Evolutionary conservation across 2,329 filamentous ascomycete genomes (phyloP).

Genomic region (Colletotrichum phormii): DNA sequence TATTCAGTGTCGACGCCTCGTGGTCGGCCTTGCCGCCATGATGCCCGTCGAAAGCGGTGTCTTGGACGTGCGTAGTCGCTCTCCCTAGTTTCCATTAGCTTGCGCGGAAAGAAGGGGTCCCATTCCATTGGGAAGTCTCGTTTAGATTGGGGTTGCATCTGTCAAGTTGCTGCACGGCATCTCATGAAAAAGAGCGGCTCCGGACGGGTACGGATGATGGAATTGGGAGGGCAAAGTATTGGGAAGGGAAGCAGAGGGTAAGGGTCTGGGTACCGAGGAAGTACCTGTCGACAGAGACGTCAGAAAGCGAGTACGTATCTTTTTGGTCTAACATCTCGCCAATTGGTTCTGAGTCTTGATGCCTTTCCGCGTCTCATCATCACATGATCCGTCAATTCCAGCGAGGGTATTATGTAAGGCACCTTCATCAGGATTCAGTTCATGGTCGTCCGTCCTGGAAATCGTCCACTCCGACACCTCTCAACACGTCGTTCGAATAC

Average conservation of each 20-base stretch:
- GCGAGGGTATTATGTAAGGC: neutral
- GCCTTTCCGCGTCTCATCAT: neutral
- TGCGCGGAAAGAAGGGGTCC: constrained; percentile 21
- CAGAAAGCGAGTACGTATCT: constrained; percentile 8
- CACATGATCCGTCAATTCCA: neutral
- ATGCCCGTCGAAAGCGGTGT: constrained; percentile 7
- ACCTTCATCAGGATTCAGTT: neutral
- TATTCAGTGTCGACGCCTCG: constrained; percentile 9
- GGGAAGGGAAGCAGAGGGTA: neutral
- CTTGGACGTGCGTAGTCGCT: constrained; percentile 16
- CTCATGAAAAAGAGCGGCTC: constrained; percentile 19
- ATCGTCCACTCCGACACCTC: neutral
- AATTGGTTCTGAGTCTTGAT: neutral
- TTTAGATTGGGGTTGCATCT: constrained; percentile 33
- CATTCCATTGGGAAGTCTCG: constrained; percentile 31
- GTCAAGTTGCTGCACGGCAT: constrained; percentile 5
- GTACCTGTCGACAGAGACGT: neutral
- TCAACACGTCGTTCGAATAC: neutral
- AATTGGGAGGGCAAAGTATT: neutral
- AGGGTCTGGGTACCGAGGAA: constrained; percentile 5
- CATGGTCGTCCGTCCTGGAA: neutral
- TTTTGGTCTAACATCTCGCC: neutral
- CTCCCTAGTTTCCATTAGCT: constrained; percentile 28
- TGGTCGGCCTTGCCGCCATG: neutral
- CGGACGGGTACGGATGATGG: neutral